Percentiles rank a stretch among this genome's conserved stretches.
These are phyloP conservation scores for Suhomyces sp. DNA, from an alignment of 805 yeast genomes.

Conservation along the genomic window DNA sequence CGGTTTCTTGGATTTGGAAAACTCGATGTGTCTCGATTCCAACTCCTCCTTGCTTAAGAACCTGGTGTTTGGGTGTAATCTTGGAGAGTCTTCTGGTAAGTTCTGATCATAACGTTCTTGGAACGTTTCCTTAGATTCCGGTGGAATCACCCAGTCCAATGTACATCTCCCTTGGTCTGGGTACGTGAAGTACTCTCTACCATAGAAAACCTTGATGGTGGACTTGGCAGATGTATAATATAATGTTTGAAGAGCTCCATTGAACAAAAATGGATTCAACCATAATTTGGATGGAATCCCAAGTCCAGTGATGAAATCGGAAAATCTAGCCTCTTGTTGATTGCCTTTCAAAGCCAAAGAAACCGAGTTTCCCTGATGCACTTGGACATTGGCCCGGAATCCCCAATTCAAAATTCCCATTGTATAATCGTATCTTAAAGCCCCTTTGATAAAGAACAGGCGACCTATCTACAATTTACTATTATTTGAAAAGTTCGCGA, in stretches of 20 bases:
- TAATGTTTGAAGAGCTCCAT: slow-evolving; percentile 78
- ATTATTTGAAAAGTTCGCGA: too few relatives aligned
- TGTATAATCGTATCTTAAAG: too few relatives aligned
- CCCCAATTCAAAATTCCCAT: slow-evolving; percentile 35
- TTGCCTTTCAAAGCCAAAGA: slow-evolving; percentile 10
- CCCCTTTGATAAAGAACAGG: too few relatives aligned
- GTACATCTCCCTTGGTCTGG: slow-evolving; percentile 72
- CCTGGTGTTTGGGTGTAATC: slow-evolving; percentile 53
- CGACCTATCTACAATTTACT: too few relatives aligned
- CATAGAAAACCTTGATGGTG: slow-evolving; percentile 63
- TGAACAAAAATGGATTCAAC: slow-evolving; percentile 62
- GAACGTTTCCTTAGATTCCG: slow-evolving; percentile 27
- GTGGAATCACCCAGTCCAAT: slow-evolving; percentile 66
- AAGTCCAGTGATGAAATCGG: slow-evolving; percentile 11
- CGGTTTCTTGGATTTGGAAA: slow-evolving; percentile 43
- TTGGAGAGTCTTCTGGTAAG: slow-evolving; percentile 34
- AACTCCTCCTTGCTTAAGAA: slow-evolving; percentile 50
- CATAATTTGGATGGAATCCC: slow-evolving; percentile 38
- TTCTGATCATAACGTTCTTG: slow-evolving; percentile 24
- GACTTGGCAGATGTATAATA: slow-evolving; percentile 59
- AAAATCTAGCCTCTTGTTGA: slow-evolving; percentile 2
- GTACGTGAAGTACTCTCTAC: slow-evolving; percentile 60
- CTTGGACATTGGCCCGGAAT: slow-evolving; percentile 31
- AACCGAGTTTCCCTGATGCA: slow-evolving; percentile 23
- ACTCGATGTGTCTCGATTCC: slow-evolving; percentile 15